Conservation (phyloP, 1,284 basidiomycete genomes). For the Trametes polyzona region DNA sequence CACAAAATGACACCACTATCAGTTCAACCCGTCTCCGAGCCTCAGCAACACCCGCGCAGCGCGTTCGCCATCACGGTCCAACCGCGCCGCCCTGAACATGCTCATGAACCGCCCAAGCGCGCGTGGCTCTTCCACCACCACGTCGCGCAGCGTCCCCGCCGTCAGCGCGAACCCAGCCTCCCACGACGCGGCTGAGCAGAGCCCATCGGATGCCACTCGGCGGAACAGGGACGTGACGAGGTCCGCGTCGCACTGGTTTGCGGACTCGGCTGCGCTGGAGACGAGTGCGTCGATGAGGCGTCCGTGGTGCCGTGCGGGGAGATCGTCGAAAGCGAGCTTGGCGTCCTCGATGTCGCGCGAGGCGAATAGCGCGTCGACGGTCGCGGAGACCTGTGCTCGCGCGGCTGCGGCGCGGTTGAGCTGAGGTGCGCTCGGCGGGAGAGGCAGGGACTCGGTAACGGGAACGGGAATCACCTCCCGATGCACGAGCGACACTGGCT, state of each 20-base stretch:
- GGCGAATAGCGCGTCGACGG: neutral
- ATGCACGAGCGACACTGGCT: too few relatives aligned
- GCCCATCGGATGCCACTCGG: constrained; percentile 53
- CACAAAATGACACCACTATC: too few relatives aligned
- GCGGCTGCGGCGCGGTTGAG: neutral
- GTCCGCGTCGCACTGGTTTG: constrained; percentile 71
- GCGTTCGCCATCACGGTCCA: neutral
- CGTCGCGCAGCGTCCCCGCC: constrained; percentile 81
- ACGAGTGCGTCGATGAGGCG: constrained; percentile 75
- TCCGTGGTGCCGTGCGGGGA: constrained; percentile 65
- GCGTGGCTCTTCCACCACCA: constrained; percentile 87
- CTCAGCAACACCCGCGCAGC: neutral
- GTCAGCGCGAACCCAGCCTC: constrained; percentile 66
- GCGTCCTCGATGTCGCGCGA: constrained; percentile 1
- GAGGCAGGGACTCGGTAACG: neutral
- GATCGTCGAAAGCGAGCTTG: constrained; percentile 52
- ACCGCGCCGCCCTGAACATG: constrained; percentile 54
- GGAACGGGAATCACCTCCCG: neutral
- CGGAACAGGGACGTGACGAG: constrained; percentile 72
- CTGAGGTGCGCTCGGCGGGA: neutral
- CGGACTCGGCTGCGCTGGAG: constrained; percentile 71
- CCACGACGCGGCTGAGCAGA: constrained; percentile 57
- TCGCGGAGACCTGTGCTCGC: neutral
- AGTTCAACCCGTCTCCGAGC: neutral
- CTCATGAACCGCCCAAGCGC: constrained; percentile 62